Evolutionary conservation across 805 yeast species (phyloP).

Genomic region (Barnettozyma californica): DNA sequence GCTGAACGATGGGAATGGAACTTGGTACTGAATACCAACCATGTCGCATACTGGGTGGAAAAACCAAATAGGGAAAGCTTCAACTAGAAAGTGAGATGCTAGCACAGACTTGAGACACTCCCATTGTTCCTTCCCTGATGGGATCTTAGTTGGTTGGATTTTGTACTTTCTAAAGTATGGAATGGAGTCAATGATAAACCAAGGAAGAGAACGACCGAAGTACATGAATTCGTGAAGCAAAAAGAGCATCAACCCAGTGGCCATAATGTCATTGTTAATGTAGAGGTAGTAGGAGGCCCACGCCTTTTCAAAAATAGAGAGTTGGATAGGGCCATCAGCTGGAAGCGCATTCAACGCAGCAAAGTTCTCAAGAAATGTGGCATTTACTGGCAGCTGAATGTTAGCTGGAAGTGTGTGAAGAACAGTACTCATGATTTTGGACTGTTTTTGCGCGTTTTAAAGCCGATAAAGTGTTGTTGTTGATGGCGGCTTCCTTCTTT

Average conservation of each 20-base stretch:
- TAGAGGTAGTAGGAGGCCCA: constrained; percentile 88
- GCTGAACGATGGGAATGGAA: constrained; percentile 72
- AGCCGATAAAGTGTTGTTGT: background rate
- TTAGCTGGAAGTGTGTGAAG: background rate
- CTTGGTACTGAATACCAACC: constrained; percentile 67
- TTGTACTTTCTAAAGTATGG: constrained; percentile 82
- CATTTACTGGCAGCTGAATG: background rate
- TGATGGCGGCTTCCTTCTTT: background rate
- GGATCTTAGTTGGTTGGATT: constrained; percentile 79
- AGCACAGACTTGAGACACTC: constrained; percentile 82
- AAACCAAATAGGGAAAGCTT: constrained; percentile 92
- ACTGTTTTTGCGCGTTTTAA: background rate
- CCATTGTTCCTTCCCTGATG: constrained; percentile 79
- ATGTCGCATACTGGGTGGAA: constrained; percentile 86
- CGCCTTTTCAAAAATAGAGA: constrained; percentile 45
- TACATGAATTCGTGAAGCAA: constrained; percentile 78
- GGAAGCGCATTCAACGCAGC: constrained; percentile 1
- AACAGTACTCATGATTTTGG: background rate
- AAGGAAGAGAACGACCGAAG: constrained; percentile 87
- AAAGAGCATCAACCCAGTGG: constrained; percentile 84
- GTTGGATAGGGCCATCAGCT: constrained; percentile 1
- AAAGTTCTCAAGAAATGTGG: constrained; percentile 8
- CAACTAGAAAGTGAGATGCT: constrained; percentile 81
- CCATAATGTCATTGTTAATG: constrained; percentile 78
- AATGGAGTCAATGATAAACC: constrained; percentile 79